Base-by-base conservation (phyloP, 257 asterid species). In the Fraxinus cuspidata region DNA sequence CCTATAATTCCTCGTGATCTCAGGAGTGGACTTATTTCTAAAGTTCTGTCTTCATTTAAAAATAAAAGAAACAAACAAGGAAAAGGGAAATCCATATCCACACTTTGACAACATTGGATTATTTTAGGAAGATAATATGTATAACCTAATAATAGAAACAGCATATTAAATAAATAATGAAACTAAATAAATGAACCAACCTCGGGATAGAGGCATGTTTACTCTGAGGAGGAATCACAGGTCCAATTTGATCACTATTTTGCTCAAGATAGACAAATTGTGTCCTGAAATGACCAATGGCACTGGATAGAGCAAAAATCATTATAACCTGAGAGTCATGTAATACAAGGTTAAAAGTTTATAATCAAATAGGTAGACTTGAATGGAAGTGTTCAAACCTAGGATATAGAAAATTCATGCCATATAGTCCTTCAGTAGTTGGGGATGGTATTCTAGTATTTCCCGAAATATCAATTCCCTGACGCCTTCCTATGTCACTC, bases 391-490 rank as follows among this genome's bases (percentile, higher is more conserved):
- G 70, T 70, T 78, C 31, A 75, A 72, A 95, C 99, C 99, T 95
- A 25, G 99, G 99, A 81, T 95, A 91, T 40, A 92, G 83, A 85
- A 86, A 91, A 84, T 85, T 91, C 56, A 96, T 8, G 90, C 82
- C 78, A 89, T 74, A 88, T 92, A 93, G 80, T 95, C 99, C 89
- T 86, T 92, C 83, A 91, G 89, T 77, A 94, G 79, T 76, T 94
- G 92, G 75, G 99, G 99, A 83, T 94, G 97, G 81, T 91, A 92
- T 86, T 94, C 99, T 78, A 94, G 73, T 49, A 94, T 89, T 87
- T 94, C 98, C 76, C 96, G 90, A 79, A 81, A 94, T 81, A 94
- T 89, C 74, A 94, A 73, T 73, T 94, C 98, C 86, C 96, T 86
- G 53, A 94, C 68, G 77, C 91, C 99, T 49, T 94, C 99, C 88